A percentile compares a stretch with the other conserved stretches of the same genome.
phyloP scores from a whole-genome alignment of 2,329 filamentous ascomycete species.

The Cadophora gregata region DNA sequence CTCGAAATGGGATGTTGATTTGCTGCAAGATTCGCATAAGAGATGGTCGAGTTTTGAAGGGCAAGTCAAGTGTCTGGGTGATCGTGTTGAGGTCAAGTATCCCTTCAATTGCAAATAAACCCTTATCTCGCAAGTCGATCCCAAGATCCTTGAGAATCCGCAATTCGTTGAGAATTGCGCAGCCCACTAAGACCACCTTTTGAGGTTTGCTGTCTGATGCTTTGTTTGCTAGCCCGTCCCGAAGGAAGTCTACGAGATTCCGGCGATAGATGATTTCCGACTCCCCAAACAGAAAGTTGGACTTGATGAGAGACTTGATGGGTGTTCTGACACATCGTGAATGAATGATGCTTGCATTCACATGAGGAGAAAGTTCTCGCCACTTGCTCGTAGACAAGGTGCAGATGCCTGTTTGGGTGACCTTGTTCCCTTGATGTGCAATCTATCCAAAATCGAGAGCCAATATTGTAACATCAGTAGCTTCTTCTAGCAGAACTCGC shows the following conservation, averaged over 20 bases:
- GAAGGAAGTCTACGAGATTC: background rate
- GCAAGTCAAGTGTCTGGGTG: background rate
- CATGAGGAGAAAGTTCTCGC: background rate
- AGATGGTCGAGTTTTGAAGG: background rate
- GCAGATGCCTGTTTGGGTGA: background rate
- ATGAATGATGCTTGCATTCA: background rate
- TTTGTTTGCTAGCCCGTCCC: background rate
- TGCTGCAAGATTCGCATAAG: background rate
- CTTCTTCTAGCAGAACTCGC: background rate
- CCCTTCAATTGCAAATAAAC: background rate
- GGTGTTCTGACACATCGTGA: background rate
- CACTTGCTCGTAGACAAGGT: background rate
- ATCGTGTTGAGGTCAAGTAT: background rate
- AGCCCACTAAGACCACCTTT: background rate
- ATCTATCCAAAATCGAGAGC: background rate
- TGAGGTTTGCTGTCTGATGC: background rate
- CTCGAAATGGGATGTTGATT: background rate
- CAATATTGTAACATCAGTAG: background rate
- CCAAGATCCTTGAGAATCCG: background rate
- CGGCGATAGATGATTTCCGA: background rate
- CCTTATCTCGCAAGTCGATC: background rate
- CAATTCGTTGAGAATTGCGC: background rate
- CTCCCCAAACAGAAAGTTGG: background rate
- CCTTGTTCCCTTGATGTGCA: background rate
- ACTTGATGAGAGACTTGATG: background rate